These are phyloP conservation scores for Sclerotinia sclerotiorum DNA, from an alignment of 2,329 filamentous ascomycete species.

Conservation along the genomic window DNA sequence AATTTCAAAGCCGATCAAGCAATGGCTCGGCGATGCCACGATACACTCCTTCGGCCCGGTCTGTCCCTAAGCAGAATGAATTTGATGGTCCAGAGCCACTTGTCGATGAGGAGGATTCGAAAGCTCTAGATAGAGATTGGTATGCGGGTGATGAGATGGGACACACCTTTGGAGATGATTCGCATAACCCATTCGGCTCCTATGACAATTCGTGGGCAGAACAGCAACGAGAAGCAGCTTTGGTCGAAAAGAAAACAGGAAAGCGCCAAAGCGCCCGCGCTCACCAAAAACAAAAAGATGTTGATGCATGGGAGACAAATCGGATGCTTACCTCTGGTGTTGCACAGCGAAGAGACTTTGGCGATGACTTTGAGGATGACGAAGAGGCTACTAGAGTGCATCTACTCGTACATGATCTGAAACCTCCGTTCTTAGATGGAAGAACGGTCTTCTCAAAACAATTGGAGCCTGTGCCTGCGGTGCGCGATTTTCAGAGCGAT, in stretches of 20 bases:
- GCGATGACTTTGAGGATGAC: slow-evolving; percentile 82
- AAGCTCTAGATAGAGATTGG: slow-evolving; percentile 86
- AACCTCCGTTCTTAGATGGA: slow-evolving; percentile 92
- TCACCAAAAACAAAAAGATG: slow-evolving; percentile 86
- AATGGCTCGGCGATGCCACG: slow-evolving; percentile 40
- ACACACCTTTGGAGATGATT: slow-evolving; percentile 84
- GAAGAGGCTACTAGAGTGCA: slow-evolving; percentile 88
- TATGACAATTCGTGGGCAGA: slow-evolving; percentile 70
- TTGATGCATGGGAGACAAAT: slow-evolving; percentile 98
- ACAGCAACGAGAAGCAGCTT: slow-evolving; percentile 68
- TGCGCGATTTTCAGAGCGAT: slow-evolving; percentile 91
- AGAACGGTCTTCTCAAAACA: slow-evolving; percentile 97
- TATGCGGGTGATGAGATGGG: slow-evolving; percentile 84
- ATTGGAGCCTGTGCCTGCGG: slow-evolving; percentile 88
- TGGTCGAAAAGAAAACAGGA: slow-evolving; percentile 79
- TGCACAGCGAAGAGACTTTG: slow-evolving; percentile 81
- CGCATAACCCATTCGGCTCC: slow-evolving; percentile 87
- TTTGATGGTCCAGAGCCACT: slow-evolving; percentile 63
- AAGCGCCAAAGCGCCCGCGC: slow-evolving; percentile 69
- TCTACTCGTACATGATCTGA: slow-evolving; percentile 87
- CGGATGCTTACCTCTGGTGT: slow-evolving; percentile 97
- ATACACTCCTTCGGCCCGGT: slow-evolving; percentile 40
- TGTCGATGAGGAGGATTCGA: slow-evolving; percentile 66
- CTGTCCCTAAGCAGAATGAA: slow-evolving; percentile 52
- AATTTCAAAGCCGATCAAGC: slow-evolving; percentile 42